Evolutionary conservation across 768 basidiomycete species (phyloP).

Genomic region (Collybia sp.): DNA sequence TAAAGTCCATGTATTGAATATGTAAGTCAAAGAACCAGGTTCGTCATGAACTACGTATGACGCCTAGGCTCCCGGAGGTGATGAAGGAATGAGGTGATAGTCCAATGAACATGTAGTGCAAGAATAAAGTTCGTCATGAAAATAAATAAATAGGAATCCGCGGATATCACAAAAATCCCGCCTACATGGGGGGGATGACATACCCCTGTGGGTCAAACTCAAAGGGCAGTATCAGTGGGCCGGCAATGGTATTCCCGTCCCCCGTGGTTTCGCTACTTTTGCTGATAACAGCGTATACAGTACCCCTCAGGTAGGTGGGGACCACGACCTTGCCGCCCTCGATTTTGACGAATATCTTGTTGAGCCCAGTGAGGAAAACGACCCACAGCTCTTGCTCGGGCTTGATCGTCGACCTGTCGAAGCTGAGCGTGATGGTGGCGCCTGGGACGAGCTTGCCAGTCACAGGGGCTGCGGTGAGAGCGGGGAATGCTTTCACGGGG

Average conservation of each 20-base stretch:
- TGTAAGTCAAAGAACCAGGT: too few species aligned
- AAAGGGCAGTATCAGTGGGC: slow-evolving; percentile 31
- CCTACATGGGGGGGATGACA: slow-evolving; percentile 1
- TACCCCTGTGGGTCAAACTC: slow-evolving; percentile 9
- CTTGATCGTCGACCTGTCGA: slow-evolving; percentile 13
- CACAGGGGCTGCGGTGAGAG: slow-evolving; percentile 22
- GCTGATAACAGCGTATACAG: slow-evolving; percentile 47
- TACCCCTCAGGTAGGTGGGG: slow-evolving; percentile 34
- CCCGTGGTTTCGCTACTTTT: slow-evolving; percentile 18
- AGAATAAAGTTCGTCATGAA: too few species aligned
- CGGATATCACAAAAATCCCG: too few species aligned
- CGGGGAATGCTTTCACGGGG: slow-evolving; percentile 37
- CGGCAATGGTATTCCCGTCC: slow-evolving; percentile 41
- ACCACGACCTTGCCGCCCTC: slow-evolving; percentile 22
- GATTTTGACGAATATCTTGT: slow-evolving; percentile 9
- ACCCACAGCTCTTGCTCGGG: slow-evolving; percentile 21
- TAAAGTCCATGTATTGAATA: too few species aligned
- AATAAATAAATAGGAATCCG: too few species aligned
- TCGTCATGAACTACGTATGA: too few species aligned
- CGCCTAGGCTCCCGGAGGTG: too few species aligned
- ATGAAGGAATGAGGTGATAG: too few species aligned
- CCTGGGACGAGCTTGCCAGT: slow-evolving; percentile 8
- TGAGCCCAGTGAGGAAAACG: slow-evolving; percentile 39
- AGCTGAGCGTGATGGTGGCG: slow-evolving; percentile 20
- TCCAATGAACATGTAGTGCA: too few species aligned